Percentiles rank a stretch among this genome's conserved stretches.
phyloP scores from a whole-genome alignment of 805 yeast genomes.

The Starmera pachycereana region DNA sequence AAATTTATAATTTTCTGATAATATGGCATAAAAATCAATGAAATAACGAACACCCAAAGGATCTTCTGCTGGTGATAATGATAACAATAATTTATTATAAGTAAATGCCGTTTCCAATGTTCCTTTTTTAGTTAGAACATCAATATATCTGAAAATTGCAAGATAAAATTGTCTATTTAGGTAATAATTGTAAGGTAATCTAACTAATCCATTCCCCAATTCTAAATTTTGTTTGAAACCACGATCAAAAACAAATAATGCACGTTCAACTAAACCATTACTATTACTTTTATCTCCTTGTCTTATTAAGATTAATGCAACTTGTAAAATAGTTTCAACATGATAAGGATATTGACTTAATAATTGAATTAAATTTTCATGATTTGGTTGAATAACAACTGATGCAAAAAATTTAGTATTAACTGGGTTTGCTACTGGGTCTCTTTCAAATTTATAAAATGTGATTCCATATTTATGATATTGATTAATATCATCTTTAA shows the following conservation, averaged over 20 bases:
- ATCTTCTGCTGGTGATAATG: conserved; percentile 68
- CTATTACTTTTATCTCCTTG: conserved; percentile 67
- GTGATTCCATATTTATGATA: conserved; percentile 36
- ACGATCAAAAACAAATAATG: conserved; percentile 72
- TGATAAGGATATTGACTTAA: conserved; percentile 62
- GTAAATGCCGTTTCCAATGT: conserved; percentile 69
- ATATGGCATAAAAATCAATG: conserved; percentile 67
- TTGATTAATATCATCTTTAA: conserved; percentile 27
- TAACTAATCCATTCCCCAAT: conserved; percentile 41
- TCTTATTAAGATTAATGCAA: conserved; percentile 59
- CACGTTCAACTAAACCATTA: conserved; percentile 66
- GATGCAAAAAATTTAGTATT: conserved; percentile 48
- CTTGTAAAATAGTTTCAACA: conserved; percentile 68
- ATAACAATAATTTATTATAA: conserved; percentile 59
- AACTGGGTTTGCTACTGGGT: conserved; percentile 24
- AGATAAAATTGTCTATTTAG: conserved; percentile 72
- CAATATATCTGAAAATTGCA: conserved; percentile 61
- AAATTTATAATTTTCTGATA: conserved; percentile 55
- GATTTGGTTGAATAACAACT: conserved; percentile 68
- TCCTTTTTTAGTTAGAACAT: conserved; percentile 63
- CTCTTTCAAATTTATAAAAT: conserved; percentile 43
- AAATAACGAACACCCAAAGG: conserved; percentile 79
- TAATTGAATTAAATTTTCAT: conserved; percentile 51
- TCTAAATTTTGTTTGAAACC: conserved; percentile 51
- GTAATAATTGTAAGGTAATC: conserved; percentile 68